Base-by-base conservation (phyloP, 768 basidiomycete genomes). In the Pisolithus orientalis region DNA sequence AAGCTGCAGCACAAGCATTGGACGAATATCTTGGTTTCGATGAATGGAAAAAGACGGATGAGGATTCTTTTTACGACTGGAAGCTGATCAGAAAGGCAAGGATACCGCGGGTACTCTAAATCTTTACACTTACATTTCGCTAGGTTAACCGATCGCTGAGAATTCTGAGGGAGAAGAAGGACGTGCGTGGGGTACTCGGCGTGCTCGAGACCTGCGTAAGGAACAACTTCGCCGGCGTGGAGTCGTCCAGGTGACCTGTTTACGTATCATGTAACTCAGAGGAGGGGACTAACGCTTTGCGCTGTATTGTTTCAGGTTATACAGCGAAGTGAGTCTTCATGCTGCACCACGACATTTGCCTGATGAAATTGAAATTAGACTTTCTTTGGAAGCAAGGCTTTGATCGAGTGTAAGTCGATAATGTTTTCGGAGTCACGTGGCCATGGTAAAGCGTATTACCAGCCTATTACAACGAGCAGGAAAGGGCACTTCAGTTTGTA, bases 11-110 rank as follows among this genome's bases (percentile, higher is more conserved):
- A 1, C 69, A 77, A 49, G 77, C 75, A 39, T 65, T 99, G 55
- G 96, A 99, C 61, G 76, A 80, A 50, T 87, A 87, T 71, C 74
- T 98, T 27, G 77, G 84, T 6, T 95, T 96, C 60, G 78, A 92
- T 51, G 82, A 85, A 50, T 99, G 96, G 96, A 98, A 98, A 66
- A 76, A 74, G 49, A 67, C 82, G 10, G 90, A 95, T 44, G 90
- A 94, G 60, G 92, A 95, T 67, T 73, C 83, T 1, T 96, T 86
- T 58, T 97, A 94, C 65, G 96, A 98, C 60, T 94, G 87, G 81
- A 82, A 84, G 56, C 76, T 98, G 50, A 83, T 95, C 17, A 75
- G 79, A 55, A 90, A 87, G 77, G 87, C 84, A 49, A 25, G 25
- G 9, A 44, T 49, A n/a, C 17, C 34, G 44, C 49, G 27, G 0